A percentile compares a stretch with the other conserved stretches of the same genome.
These are phyloP conservation scores for Rhinocladiella similis DNA, from an alignment of 2,329 filamentous ascomycete genomes.

Conservation along the genomic window DNA sequence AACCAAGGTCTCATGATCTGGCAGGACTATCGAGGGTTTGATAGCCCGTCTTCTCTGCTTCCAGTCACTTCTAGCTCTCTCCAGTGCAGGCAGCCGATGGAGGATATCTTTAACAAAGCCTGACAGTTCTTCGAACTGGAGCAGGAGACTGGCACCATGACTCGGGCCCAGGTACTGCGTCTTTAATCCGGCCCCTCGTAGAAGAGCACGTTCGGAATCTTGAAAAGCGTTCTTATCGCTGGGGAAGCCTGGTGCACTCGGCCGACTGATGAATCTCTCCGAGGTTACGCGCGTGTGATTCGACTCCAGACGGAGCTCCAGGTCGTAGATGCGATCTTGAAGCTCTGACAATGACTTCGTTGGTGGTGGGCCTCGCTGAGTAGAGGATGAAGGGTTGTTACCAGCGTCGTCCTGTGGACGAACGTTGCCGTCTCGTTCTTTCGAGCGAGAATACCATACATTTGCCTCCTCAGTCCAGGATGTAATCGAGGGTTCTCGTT, in stretches of 20 bases:
- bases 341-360: constrained; percentile 16
- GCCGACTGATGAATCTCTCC: constrained; percentile 13
- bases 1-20: constrained; percentile 22
- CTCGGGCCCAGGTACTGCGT: constrained; percentile 31
- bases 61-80: constrained; percentile 20
- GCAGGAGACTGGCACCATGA: constrained; percentile 25
- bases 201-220: constrained; percentile 26
- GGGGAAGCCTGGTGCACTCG: constrained; percentile 8
- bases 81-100: constrained; percentile 18
- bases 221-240: constrained; percentile 13
- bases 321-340: constrained; percentile 20
- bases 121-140: constrained; percentile 30
- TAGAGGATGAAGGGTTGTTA: constrained; percentile 3
- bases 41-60: constrained; percentile 19
- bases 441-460: constrained; percentile 21
- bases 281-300: constrained; percentile 16
- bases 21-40: constrained; percentile 6
- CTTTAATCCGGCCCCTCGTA: constrained; percentile 28
- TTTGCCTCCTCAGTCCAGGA: constrained; percentile 27
- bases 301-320: constrained; percentile 20
- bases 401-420: neutral
- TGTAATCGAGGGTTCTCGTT: constrained; percentile 13
- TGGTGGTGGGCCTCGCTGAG: constrained; percentile 2
- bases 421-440: constrained; percentile 11
- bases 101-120: constrained; percentile 28